Base-by-base conservation (phyloP, 495 filamentous ascomycete genomes). In the Daldinia caldariorum region DNA sequence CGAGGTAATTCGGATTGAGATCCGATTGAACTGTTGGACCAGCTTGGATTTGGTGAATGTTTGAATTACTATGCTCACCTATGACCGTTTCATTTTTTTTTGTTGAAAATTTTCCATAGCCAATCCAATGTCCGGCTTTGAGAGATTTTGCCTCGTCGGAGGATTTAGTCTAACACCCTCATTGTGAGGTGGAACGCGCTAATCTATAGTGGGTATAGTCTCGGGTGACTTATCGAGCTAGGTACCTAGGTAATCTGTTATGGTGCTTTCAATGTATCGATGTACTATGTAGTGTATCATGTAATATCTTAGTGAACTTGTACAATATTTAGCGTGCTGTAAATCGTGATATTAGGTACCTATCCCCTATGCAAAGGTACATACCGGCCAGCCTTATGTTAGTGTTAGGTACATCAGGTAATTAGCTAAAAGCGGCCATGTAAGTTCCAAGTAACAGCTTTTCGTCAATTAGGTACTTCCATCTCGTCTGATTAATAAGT, bases 371-470 rank as follows among this genome's bases (percentile, higher is more conserved):
- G 67, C 39, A 59, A 51, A 45, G 31, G 57, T 61, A 66, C 55
- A 35, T 62, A 66, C 1, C 34, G 5, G 16, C 14, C 16, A 45
- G 41, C 41, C 41, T 16, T 45, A 14, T 8, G 39, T 43, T 26
- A 26, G 26, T 26, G 26, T 1, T 1, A 26, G 26, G 26, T 26
- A 35, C 34, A 7, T 35, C 6, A 35, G 6, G 6, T 1, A 7
- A 47, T 18, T 4, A 22, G 14, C 50, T 64, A 69, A 69, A 72
- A 66, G 65, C 58, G 58, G 61, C 70, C 70, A 69, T 65, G 61
- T 72, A 66, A 72, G 58, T n/a, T n/a, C n/a, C n/a, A n/a, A n/a
- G n/a, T n/a, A n/a, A n/a, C n/a, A n/a, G 49, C 61, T 13, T 37
- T 35, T 43, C 10, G 22, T 10, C 16, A 14, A 26, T 14, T 49